Base-by-base conservation (phyloP, 129 eudicot genomes). In the Saussurea involucrata region DNA sequence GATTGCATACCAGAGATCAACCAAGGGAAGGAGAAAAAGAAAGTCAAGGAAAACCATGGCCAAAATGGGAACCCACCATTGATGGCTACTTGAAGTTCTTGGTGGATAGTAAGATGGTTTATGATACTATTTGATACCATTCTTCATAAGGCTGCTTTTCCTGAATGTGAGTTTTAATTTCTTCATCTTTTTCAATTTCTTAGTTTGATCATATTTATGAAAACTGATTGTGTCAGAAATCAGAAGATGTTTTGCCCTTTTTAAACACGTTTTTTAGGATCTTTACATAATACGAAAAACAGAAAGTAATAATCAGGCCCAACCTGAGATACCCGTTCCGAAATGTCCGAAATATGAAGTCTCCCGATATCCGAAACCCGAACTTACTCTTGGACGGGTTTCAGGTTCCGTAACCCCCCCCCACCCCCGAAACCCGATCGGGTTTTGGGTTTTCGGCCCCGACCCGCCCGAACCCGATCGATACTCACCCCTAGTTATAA, bases 41-140 rank as follows among this genome's bases (percentile, higher is more conserved):
- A 88, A 85, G 89, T 25, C 76, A 81, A 70, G 97, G 88, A 9
- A 82, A 84, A 76, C 91, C 98, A 65, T 77, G 92, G 88, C 87
- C 86, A 9, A 88, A 83, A 63, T 95, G 98, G 97, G 97, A 91
- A 32, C 97, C 98, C 27, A 69, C 76, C 17, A 63, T 89, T 82
- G 94, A 92, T 29, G 98, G 98, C 20, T 95, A 95, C 63, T 83
- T 95, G 89, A 89, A 81, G 77, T 95, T 95, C 74, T 88, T 95
- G 90, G 98, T 95, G 72, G 98, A 95, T 80, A 95, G 97, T 55
- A 92, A 89, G 80, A 40, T 89, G 81, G 97, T 95, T 73, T 95
- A 81, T 84, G 97, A 92, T 63, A 95, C 97, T 17, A 89, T 95
- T n/a, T 68, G 97, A 95, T 79, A 76, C 78, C 58, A 92, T 95